Conservation (phyloP, 805 yeast genomes). For the Candida maris region DNA sequence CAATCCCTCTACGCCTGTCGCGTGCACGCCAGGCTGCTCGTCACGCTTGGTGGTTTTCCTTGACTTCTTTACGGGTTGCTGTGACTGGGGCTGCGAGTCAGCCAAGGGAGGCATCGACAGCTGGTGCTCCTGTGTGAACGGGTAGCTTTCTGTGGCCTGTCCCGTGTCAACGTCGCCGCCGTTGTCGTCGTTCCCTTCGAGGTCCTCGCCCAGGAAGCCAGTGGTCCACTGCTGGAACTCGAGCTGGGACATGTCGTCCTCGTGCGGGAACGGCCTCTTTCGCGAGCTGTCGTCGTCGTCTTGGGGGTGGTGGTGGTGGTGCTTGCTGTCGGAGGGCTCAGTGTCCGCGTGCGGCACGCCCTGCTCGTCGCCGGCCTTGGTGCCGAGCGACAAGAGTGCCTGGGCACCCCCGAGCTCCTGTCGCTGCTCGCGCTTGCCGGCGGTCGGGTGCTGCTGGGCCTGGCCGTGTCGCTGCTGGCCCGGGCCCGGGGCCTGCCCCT, state of each 20-base stretch:
- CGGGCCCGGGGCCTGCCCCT: conserved; percentile 2
- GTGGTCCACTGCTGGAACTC: conserved; percentile 56
- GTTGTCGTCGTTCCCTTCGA: conserved; percentile 21
- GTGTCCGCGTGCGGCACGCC: conserved; percentile 7
- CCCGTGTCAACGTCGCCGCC: conserved; percentile 12
- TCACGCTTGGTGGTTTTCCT: neutral
- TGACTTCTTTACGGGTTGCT: conserved; percentile 9
- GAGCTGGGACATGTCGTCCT: conserved; percentile 41
- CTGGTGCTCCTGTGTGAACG: conserved; percentile 11
- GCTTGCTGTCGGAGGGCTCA: conserved; percentile 32
- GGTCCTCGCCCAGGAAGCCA: conserved; percentile 45
- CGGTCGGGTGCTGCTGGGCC: conserved; percentile 3
- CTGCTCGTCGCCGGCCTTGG: conserved; percentile 18
- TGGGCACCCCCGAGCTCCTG: conserved; percentile 29
- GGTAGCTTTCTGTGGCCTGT: conserved; percentile 10
- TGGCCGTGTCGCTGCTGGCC: neutral
- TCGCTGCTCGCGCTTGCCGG: neutral
- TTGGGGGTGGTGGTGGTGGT: too few species aligned
- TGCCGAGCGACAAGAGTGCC: conserved; percentile 25
- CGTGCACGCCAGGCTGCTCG: conserved; percentile 3
- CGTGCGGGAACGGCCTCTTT: conserved; percentile 33
- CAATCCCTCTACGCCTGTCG: neutral
- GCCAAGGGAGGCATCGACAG: conserved; percentile 15
- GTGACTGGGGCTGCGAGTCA: conserved; percentile 5
- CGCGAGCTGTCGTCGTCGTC: conserved; percentile 25